Evolutionary conservation across 148 eudicot genomes (phyloP).

Genomic region (Fagopyrum tataricum): DNA sequence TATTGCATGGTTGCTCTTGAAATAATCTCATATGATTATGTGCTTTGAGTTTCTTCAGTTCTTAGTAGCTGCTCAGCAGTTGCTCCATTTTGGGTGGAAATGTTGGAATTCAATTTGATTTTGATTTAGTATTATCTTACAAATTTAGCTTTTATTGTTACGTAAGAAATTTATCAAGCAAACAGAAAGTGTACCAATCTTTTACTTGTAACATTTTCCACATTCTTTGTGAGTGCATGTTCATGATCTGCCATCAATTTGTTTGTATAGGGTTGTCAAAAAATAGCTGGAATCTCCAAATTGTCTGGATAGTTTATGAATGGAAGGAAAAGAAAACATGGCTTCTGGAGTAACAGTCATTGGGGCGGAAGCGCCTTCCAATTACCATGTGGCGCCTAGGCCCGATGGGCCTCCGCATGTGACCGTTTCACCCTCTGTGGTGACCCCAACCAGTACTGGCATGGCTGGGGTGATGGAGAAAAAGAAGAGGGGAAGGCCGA

Average conservation of each 20-base stretch:
- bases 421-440: constrained; percentile 20
- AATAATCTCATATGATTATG: background rate
- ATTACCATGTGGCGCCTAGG: constrained; percentile 49
- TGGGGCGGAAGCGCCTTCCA: constrained; percentile 47
- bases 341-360: constrained; percentile 44
- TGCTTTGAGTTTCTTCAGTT: background rate
- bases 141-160: background rate
- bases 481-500: constrained; percentile 74
- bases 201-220: background rate
- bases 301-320: constrained; percentile 19
- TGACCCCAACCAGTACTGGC: constrained; percentile 19
- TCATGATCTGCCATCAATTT: background rate
- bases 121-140: background rate
- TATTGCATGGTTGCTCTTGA: background rate
- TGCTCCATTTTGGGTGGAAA: background rate
- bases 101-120: background rate
- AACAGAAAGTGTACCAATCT: no score
- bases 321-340: constrained; percentile 37
- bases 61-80: constrained; percentile 1
- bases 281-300: background rate
- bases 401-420: constrained; percentile 26
- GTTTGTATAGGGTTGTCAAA: background rate
- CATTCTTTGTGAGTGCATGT: background rate
- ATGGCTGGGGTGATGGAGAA: constrained; percentile 31
- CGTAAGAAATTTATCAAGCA: background rate